These are phyloP conservation scores for Metschnikowia reukaufii DNA, from an alignment of 805 yeast species.

Conservation along the genomic window DNA sequence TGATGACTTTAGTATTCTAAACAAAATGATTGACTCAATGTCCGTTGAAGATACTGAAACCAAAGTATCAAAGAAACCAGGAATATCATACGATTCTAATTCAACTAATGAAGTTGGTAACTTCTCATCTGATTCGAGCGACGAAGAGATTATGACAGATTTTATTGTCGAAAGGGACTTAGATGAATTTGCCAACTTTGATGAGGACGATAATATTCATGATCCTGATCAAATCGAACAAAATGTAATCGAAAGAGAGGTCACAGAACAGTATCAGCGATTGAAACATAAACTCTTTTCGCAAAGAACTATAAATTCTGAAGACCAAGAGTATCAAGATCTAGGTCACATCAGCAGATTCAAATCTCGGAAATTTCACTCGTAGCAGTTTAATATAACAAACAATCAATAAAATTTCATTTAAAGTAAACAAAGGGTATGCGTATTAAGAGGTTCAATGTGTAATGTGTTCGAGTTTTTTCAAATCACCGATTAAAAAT, in stretches of 20 bases:
- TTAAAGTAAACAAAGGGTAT: too few species aligned
- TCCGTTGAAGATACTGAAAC: not conserved
- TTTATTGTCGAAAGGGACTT: slow-evolving; percentile 43
- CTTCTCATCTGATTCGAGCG: slow-evolving; percentile 7
- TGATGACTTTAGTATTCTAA: slow-evolving; percentile 54
- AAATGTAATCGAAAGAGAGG: slow-evolving; percentile 32
- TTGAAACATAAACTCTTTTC: slow-evolving; percentile 49
- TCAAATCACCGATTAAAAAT: too few species aligned
- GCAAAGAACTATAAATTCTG: not conserved
- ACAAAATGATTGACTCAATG: slow-evolving; percentile 45
- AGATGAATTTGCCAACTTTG: slow-evolving; percentile 6
- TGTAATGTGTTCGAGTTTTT: too few species aligned
- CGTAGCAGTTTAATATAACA: not conserved
- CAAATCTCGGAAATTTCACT: slow-evolving; percentile 1
- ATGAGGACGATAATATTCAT: slow-evolving; percentile 25
- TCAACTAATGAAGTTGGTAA: not conserved
- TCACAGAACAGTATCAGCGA: slow-evolving; percentile 56
- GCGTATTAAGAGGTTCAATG: too few species aligned
- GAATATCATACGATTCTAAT: not conserved
- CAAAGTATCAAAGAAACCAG: not conserved
- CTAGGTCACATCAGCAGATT: not conserved
- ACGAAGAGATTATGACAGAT: slow-evolving; percentile 39
- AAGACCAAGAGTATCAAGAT: not conserved
- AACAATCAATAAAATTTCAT: not conserved
- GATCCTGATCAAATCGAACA: slow-evolving; percentile 39